A percentile compares a stretch with the other conserved stretches of the same genome.
Evolutionary conservation across 2,329 filamentous ascomycete species (phyloP).

Genomic region (Escovopsis sp.): DNA sequence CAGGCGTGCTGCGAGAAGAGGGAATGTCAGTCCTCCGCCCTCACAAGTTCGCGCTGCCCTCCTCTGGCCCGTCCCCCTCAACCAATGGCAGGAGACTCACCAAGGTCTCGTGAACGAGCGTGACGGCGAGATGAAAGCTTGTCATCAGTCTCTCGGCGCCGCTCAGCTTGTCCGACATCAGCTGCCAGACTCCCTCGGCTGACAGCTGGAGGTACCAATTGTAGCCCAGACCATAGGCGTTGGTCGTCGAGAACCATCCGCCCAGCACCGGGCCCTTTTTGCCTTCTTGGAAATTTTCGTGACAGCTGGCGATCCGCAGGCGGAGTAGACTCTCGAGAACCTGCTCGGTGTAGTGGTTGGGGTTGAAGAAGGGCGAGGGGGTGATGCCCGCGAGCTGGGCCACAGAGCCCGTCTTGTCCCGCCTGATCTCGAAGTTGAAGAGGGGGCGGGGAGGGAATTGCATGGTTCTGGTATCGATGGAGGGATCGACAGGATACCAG

Average conservation of each 20-base stretch:
- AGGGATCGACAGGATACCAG: constrained; percentile 6
- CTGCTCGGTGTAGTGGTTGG: not conserved
- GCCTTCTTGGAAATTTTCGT: not conserved
- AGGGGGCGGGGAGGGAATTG: not conserved
- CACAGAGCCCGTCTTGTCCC: not conserved
- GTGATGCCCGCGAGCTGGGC: not conserved
- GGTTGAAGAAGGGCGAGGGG: not conserved
- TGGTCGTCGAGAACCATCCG: not conserved
- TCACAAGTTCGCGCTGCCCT: not conserved
- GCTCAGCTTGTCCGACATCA: constrained; percentile 10
- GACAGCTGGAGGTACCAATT: constrained; percentile 3
- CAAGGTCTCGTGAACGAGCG: constrained; percentile 15
- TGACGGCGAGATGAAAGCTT: constrained; percentile 8
- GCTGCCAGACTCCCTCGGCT: constrained; percentile 11
- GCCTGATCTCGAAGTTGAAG: not conserved
- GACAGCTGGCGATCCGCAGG: constrained; percentile 1
- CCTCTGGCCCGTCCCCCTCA: too few species aligned
- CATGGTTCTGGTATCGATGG: constrained; percentile 3
- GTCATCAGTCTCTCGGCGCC: constrained; percentile 12
- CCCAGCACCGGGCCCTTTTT: not conserved
- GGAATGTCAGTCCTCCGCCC: not conserved
- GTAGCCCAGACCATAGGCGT: not conserved
- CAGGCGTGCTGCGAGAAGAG: constrained; percentile 9
- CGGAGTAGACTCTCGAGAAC: not conserved
- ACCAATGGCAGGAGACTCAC: constrained; percentile 8